Percentiles rank a stretch among this genome's conserved stretches.
phyloP scores from a whole-genome alignment of 2,329 filamentous ascomycete species.

The Diaporthe australafricana region DNA sequence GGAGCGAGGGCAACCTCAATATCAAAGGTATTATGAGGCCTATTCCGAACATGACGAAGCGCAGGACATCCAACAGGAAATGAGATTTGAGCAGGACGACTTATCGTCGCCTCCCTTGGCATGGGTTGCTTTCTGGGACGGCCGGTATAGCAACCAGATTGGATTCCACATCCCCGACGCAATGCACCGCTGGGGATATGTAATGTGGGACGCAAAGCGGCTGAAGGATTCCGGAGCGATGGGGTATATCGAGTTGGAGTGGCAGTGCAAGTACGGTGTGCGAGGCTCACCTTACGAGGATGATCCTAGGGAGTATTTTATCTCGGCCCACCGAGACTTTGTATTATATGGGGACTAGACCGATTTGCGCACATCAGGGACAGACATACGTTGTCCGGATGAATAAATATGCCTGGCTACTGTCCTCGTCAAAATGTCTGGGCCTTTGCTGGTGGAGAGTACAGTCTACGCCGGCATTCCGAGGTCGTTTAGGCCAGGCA shows the following conservation, averaged over 20 bases:
- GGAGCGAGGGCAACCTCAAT: background rate
- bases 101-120: background rate
- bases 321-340: no score
- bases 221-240: conserved; percentile 2
- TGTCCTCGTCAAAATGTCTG: no score
- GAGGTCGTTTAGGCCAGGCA: no score
- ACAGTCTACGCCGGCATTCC: no score
- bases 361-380: background rate
- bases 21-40: background rate
- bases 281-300: background rate
- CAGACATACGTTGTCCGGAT: no score
- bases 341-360: no score
- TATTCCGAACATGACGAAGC: background rate
- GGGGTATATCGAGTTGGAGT: conserved; percentile 4
- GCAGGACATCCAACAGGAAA: background rate
- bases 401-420: no score
- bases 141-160: background rate
- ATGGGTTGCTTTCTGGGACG: conserved; percentile 1
- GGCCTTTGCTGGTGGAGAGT: no score
- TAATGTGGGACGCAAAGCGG: conserved; percentile 1
- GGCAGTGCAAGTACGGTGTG: conserved; percentile 1
- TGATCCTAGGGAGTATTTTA: background rate
- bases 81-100: background rate
- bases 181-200: conserved; percentile 5
- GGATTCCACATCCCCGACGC: background rate